Base-by-base conservation (phyloP, 495 filamentous ascomycete species). In the Annulohypoxylon bovei region DNA sequence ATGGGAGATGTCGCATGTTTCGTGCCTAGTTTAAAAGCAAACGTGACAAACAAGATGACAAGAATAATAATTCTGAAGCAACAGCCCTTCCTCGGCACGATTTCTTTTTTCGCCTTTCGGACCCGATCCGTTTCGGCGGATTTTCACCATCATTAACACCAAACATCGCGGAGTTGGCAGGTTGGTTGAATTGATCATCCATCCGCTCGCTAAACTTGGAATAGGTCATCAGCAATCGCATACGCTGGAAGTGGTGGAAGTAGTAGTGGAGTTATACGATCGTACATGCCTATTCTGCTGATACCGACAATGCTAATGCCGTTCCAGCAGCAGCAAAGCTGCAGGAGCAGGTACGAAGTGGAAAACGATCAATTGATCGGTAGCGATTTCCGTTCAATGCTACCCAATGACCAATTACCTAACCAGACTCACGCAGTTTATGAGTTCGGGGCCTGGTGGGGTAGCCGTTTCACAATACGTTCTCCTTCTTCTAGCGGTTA, bases 401-500 rank as follows among this genome's bases (percentile, higher is more conserved):
- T 28, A 65, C 50, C 46, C 18, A 30, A 46, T 33, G 12, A 46
- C 67, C 67, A 70, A 70, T 70, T 4, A 44, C 2, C 27, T 37
- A 27, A 35, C 40, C 40, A 47, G 22, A 62, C 56, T 52, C 46
- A 40, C 30, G 58, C 28, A 57, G 33, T 56, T 56, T 53, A 32
- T 44, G 55, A 58, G 49, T 59, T 67, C 35, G 60, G 64, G 56
- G 50, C 46, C 14, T 50, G 54, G 59, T 65, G 54, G 70, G 64
- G 65, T 60, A 56, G 37, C 16, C 30, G 70, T 72, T 72, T 72
- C 70, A 72, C 55, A 46, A 54, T 65, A 64, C 68, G 65, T 58
- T 68, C 55, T 61, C 70, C 70, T 72, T 60, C 70, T 68, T 40
- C n/a, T 68, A 62, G 49, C 30, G 55, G 70, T 54, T 72, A 68